Base-by-base conservation (phyloP, 192 early-diverging fungal species). In the Mortierella hygrophila region DNA sequence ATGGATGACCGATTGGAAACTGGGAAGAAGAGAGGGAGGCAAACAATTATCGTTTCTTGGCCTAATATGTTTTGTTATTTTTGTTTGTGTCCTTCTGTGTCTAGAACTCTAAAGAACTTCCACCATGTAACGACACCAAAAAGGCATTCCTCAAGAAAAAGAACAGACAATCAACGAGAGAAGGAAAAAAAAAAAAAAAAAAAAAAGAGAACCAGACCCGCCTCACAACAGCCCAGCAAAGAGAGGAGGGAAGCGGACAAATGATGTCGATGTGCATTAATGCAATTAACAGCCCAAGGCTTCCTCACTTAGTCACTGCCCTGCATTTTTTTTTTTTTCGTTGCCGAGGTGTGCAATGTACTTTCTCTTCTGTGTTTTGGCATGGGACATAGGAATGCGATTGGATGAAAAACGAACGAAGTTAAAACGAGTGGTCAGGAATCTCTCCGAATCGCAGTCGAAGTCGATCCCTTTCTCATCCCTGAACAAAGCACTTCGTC, bases 251-350 rank as follows among this genome's bases (percentile, higher is more conserved):
- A 21, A 4, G 18, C 4, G 13, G 13, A 18, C 10, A 6, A 23
- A 74, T 47, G 46, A 75, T 75, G 74, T 54, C 74, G 49, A 57
- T 18, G 23, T 60, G 47, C 74, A 35, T 60, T 57, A 75, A 54
- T 75, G 74, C 54, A 75, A 75, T 73, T 73, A 75, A 49, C 47
- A 74, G 47, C 35, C 72, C 60, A 32, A 18, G 15, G 13, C 18
- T 18, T 65, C 29, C 60, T 29, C 16, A 6, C 23, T 60, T 60
- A n/a, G 16, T 26, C n/a, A 26, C 55, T 60, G n/a, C 60, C 60
- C 60, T 65, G 60, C 26, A 32, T 26, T 15, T 65, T 26, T 65
- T 9, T 29, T 65, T 4, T 32, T 13, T 26, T 65, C 8, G 57
- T 65, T 65, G 60, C 60, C 29, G 29, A 65, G 60, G 60, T 65